phyloP scores from a whole-genome alignment of 2,329 filamentous ascomycete genomes.

The Thielaviopsis ethacetica region DNA sequence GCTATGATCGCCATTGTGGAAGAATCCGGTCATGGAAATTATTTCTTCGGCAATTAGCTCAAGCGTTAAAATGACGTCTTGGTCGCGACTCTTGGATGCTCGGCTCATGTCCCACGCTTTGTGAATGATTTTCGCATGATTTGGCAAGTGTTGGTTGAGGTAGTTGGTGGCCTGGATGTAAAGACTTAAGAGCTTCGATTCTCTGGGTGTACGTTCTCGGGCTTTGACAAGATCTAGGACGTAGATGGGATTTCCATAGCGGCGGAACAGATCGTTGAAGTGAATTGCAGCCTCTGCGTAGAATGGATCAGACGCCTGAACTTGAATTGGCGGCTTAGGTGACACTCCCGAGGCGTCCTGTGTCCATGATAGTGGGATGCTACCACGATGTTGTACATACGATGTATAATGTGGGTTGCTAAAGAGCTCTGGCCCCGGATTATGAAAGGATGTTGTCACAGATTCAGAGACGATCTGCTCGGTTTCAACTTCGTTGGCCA shows the following conservation, averaged over 20 bases:
- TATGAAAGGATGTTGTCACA: constrained; percentile 87
- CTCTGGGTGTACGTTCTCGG: constrained; percentile 71
- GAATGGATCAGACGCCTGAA: constrained; percentile 92
- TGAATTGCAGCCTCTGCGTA: constrained; percentile 85
- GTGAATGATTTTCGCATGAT: constrained; percentile 73
- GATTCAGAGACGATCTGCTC: constrained; percentile 96
- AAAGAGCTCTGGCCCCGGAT: constrained; percentile 69
- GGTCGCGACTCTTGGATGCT: constrained; percentile 77
- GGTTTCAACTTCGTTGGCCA: constrained; percentile 96
- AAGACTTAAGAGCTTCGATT: constrained; percentile 78
- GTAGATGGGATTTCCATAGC: constrained; percentile 86
- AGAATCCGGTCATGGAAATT: constrained; percentile 74
- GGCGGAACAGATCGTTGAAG: constrained; percentile 84
- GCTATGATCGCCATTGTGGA: constrained; percentile 72
- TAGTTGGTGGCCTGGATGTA: constrained; percentile 80
- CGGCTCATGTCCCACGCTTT: constrained; percentile 98
- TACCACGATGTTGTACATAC: constrained; percentile 90
- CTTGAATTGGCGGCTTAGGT: constrained; percentile 87
- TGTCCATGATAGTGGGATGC: constrained; percentile 93
- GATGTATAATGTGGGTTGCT: constrained; percentile 87
- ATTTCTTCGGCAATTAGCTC: constrained; percentile 83
- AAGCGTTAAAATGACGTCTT: constrained; percentile 85
- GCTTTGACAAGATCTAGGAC: constrained; percentile 84
- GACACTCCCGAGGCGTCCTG: constrained; percentile 91
- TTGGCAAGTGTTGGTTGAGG: constrained; percentile 82